Conservation (phyloP, 2,329 filamentous ascomycete genomes). For the Davidsoniella eucalypti region DNA sequence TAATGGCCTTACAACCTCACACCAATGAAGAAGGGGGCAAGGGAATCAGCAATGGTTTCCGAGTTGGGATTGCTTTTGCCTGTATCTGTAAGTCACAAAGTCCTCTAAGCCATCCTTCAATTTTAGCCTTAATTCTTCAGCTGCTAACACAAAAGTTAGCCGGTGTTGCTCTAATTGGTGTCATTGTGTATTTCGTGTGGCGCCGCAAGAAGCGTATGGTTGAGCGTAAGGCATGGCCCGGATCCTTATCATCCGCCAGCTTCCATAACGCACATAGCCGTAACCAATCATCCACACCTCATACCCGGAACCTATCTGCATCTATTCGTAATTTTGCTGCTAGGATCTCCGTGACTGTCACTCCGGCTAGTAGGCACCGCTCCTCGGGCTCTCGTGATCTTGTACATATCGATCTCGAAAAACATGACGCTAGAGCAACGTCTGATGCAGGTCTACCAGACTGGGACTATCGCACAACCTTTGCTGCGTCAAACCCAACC, state of each 20-base stretch:
- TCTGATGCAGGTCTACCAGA: neutral
- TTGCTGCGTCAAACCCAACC: conserved; percentile 1
- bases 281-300: neutral
- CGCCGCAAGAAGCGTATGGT: neutral
- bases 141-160: conserved; percentile 3
- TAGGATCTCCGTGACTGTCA: neutral
- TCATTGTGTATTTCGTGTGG: neutral
- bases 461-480: conserved; percentile 10
- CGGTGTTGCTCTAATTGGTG: neutral
- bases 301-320: neutral
- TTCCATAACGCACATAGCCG: neutral
- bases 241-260: no score
- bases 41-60: neutral
- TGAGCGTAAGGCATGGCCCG: no score
- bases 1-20: neutral
- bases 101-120: neutral
- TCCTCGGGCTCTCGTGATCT: neutral
- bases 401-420: conserved; percentile 1
- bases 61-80: conserved; percentile 3
- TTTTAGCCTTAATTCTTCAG: neutral
- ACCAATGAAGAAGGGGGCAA: neutral
- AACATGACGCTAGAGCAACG: neutral
- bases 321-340: neutral
- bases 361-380: neutral
- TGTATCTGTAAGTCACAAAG: conserved; percentile 1